Conservation (phyloP, 1,284 basidiomycete species). For the Mycosarcoma mackinlayi region DNA sequence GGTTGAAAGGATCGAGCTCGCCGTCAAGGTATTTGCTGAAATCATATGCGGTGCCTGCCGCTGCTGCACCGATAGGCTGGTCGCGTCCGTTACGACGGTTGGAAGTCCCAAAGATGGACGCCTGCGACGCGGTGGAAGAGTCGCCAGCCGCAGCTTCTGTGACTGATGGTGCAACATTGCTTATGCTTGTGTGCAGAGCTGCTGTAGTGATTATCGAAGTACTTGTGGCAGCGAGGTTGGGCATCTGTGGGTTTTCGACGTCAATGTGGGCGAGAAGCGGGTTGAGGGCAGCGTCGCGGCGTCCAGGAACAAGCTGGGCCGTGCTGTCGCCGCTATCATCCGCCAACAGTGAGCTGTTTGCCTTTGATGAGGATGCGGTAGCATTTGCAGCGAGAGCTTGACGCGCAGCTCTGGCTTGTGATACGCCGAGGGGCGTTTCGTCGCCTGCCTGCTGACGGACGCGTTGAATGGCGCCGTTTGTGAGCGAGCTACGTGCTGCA, state of each 20-base stretch:
- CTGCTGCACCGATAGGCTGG: slow-evolving; percentile 24
- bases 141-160: slow-evolving; percentile 10
- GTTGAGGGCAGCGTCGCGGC: slow-evolving; percentile 13
- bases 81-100: slow-evolving; percentile 30
- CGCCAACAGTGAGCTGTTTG: slow-evolving; percentile 17
- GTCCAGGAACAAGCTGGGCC: slow-evolving; percentile 31
- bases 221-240: slow-evolving; percentile 6
- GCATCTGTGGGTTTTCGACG: slow-evolving; percentile 35
- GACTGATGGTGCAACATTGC: neutral
- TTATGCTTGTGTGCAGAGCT: neutral
- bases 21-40: slow-evolving; percentile 48
- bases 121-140: slow-evolving; percentile 23
- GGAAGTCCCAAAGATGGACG: slow-evolving; percentile 33
- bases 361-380: slow-evolving; percentile 4
- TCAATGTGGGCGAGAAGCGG: slow-evolving; percentile 25
- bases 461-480: slow-evolving; percentile 40
- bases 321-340: slow-evolving; percentile 41
- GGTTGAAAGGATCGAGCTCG: slow-evolving; percentile 50
- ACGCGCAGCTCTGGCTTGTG: slow-evolving; percentile 31
- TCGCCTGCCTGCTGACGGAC: slow-evolving; percentile 41
- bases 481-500: slow-evolving; percentile 35
- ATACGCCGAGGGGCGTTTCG: slow-evolving; percentile 43
- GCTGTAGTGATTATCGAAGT: neutral
- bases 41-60: slow-evolving; percentile 33
- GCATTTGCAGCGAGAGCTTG: slow-evolving; percentile 13